These are phyloP conservation scores for Fraxinus floribunda DNA, from an alignment of 305 asterid genomes.

Conservation along the genomic window DNA sequence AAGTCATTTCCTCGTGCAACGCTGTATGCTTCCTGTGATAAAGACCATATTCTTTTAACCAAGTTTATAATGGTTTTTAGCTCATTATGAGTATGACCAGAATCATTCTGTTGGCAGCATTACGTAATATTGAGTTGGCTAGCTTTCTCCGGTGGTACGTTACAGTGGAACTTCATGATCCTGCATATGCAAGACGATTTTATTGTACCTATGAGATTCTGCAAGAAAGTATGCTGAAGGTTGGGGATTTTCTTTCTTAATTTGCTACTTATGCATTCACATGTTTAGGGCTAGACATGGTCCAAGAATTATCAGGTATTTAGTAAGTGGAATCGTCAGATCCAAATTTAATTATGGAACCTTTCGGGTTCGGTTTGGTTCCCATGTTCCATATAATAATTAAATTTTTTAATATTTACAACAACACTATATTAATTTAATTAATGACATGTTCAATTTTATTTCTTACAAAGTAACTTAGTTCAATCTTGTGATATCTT, in stretches of 20 bases:
- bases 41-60: constrained; percentile 22
- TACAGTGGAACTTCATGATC: constrained; percentile 98
- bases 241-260: constrained; percentile 31
- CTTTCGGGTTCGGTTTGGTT: neutral
- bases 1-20: constrained; percentile 91
- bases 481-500: neutral
- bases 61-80: constrained; percentile 17
- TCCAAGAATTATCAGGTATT: neutral
- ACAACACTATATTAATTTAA: neutral
- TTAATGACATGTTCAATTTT: neutral
- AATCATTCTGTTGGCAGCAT: constrained; percentile 54
- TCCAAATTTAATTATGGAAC: too few relatives aligned
- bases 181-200: constrained; percentile 85
- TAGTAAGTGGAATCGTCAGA: neutral
- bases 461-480: neutral
- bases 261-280: neutral
- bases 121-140: constrained; percentile 87
- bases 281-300: neutral
- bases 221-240: constrained; percentile 95
- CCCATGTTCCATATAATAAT: neutral
- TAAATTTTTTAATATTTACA: neutral
- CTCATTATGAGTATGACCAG: constrained; percentile 18
- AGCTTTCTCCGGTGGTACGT: constrained; percentile 99
- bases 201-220: constrained; percentile 79
- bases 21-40: constrained; percentile 63